A percentile compares a stretch with the other conserved stretches of the same genome.
Evolutionary conservation across 1,284 basidiomycete genomes (phyloP).

Genomic region (Apiotrichum siamense): DNA sequence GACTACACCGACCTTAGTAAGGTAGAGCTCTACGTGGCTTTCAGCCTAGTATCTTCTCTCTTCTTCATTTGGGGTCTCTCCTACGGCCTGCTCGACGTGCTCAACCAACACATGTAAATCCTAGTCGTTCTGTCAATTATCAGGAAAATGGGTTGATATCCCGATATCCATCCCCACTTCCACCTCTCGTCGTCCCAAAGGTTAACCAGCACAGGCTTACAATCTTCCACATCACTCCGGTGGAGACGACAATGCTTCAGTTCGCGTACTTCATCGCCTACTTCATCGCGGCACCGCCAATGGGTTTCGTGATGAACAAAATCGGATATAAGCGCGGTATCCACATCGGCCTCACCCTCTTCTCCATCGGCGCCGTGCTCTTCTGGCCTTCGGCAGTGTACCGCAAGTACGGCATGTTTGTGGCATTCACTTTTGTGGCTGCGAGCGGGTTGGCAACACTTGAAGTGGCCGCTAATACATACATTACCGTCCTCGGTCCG

Average conservation of each 20-base stretch:
- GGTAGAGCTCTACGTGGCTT: no score
- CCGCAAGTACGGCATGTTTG: slow-evolving; percentile 18
- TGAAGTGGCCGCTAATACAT: slow-evolving; percentile 34
- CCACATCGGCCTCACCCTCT: slow-evolving; percentile 30
- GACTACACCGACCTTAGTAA: no score
- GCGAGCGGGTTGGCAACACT: slow-evolving; percentile 33
- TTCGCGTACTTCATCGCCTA: slow-evolving; percentile 33
- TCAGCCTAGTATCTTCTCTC: no score
- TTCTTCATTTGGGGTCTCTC: slow-evolving; percentile 28
- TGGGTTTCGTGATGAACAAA: slow-evolving; percentile 33
- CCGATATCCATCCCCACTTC: no score
- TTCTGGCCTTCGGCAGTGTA: slow-evolving; percentile 36
- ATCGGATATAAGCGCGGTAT: slow-evolving; percentile 37
- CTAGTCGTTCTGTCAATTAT: slow-evolving; percentile 8
- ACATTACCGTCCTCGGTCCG: slow-evolving; percentile 32
- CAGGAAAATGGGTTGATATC: no score
- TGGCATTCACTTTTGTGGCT: slow-evolving; percentile 31
- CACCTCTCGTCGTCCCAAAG: not conserved
- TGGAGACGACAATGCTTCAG: slow-evolving; percentile 31
- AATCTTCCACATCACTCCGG: slow-evolving; percentile 20
- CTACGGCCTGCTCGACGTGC: slow-evolving; percentile 33
- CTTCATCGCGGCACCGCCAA: slow-evolving; percentile 28
- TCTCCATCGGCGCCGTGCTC: slow-evolving; percentile 24
- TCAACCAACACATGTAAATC: slow-evolving; percentile 11
- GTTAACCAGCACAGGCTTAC: slow-evolving; percentile 6